Evolutionary conservation across 306 rosid genomes (phyloP), one percentile per base, ranked within the genome.

Genomic region (Erythrophleum fordii): DNA sequence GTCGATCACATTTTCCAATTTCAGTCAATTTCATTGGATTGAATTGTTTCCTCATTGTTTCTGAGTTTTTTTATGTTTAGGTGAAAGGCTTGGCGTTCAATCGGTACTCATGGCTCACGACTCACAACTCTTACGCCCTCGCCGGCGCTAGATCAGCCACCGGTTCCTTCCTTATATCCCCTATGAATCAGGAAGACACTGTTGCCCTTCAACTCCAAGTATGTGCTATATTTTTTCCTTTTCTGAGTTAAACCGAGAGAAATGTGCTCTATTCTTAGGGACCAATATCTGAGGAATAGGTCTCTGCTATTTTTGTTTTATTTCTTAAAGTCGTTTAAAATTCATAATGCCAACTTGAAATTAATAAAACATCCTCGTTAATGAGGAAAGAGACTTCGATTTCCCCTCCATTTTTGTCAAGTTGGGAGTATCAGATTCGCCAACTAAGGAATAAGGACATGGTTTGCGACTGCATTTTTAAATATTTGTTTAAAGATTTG

Each of bases 71-170:
- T 58, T 23, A 23, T 1, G 55, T 34, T 39, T 31, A 95, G 99
- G 95, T 90, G 69, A 91, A 88, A 23, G 92, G 91, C 12, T 56
- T 95, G 59, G 87, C 97, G n/a, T 95, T 91, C 61, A 93, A 95
- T 62, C 87, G 77, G 20, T 95, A 93, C 80, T 85, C 99, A 53
- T 95, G 99, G 99, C 86, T 95, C n/a, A 95, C 99, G 26, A 90
- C 98, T 35, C 99, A 95, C 86, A 95, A 95, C 31, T 90, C 99
- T 13, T 95, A 6, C 48, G 94, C 99, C 82, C 76, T 77, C 66
- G 86, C 86, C 11, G 97, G 96, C 1, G 91, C 83, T 1, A 88
- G 76, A 78, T 91, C 99, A 4, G 82, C 87, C 51, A 89, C 96
- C 0, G 97, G 99, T 0, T 85, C 92, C 2, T 0, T 76, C 23